These are phyloP conservation scores for Yamagishiella unicocca DNA, from an alignment of 139 green algal species.

Conservation along the genomic window DNA sequence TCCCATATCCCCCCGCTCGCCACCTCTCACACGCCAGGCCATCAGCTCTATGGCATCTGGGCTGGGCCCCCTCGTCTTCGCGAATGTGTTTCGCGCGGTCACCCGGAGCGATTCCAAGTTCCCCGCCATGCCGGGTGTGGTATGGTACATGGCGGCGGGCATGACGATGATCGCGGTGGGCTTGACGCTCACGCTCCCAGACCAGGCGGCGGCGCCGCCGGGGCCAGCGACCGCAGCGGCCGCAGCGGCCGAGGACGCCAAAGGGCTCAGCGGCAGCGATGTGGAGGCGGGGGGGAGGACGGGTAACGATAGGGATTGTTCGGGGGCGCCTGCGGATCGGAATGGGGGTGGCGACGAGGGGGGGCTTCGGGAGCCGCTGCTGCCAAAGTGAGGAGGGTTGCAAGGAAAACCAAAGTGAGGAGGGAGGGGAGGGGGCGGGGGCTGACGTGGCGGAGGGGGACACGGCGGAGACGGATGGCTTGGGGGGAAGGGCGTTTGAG, in stretches of 20 bases:
- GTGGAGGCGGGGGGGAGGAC: background rate
- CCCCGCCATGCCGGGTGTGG: constrained; percentile 65
- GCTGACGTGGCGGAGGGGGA: background rate
- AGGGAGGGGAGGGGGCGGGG: background rate
- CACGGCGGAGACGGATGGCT: background rate
- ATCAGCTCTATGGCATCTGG: constrained; percentile 76
- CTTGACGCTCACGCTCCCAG: constrained; percentile 16
- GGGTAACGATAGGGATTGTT: background rate
- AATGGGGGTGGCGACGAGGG: background rate
- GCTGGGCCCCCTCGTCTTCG: constrained; percentile 79
- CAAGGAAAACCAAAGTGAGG: too few relatives aligned
- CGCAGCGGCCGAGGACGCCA: too few relatives aligned
- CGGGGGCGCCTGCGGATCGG: background rate
- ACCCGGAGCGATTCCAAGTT: constrained; percentile 64
- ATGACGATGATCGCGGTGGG: constrained; percentile 25
- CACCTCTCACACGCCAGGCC: constrained; percentile 46
- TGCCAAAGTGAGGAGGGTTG: background rate
- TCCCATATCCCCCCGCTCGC: background rate
- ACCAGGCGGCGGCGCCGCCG: background rate
- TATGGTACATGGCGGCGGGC: constrained; percentile 36
- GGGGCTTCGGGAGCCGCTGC: background rate
- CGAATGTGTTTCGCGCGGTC: constrained; percentile 75
- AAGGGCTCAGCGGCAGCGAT: background rate
- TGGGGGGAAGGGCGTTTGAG: too few relatives aligned
- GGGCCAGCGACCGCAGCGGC: background rate